phyloP scores from a whole-genome alignment of 139 green algal genomes.

The Chlorella sp. region DNA sequence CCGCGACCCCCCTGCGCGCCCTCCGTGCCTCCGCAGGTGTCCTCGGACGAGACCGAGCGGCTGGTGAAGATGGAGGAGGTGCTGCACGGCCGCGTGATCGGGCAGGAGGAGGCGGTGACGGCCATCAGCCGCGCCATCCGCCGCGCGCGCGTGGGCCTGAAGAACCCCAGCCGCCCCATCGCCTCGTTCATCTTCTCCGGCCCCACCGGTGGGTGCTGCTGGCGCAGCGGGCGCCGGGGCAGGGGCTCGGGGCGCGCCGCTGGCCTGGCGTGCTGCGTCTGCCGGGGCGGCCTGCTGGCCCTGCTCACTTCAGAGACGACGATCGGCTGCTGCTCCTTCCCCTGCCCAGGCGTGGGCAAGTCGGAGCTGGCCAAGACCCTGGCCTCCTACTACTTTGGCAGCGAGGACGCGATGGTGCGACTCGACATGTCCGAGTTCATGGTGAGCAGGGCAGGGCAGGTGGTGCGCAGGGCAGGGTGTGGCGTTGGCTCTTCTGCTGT shows the following conservation, averaged over 20 bases:
- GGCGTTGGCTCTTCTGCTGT: too few relatives aligned
- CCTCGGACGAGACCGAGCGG: constrained; percentile 91
- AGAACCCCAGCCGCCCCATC: constrained; percentile 98
- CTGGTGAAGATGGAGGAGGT: constrained; percentile 99
- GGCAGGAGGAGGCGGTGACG: constrained; percentile 95
- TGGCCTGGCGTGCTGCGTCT: too few relatives aligned
- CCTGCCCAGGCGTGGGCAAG: constrained; percentile 98
- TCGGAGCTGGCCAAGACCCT: constrained; percentile 99
- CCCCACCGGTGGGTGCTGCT: too few relatives aligned
- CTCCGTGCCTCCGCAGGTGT: constrained; percentile 39
- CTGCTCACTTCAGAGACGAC: too few relatives aligned
- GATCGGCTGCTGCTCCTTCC: too few relatives aligned
- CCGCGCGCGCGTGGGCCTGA: constrained; percentile 94
- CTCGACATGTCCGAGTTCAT: constrained; percentile 99
- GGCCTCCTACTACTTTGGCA: constrained; percentile 98
- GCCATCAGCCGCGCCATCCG: constrained; percentile 92
- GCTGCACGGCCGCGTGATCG: constrained; percentile 94
- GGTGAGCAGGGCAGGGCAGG: constrained; percentile 39
- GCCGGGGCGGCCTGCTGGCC: too few relatives aligned
- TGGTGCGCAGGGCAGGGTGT: too few relatives aligned
- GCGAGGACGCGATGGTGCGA: constrained; percentile 96
- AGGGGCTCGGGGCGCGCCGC: too few relatives aligned
- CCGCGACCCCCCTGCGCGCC: too few relatives aligned
- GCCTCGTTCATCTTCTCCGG: constrained; percentile 97
- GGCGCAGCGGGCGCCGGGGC: too few relatives aligned